A percentile compares a stretch with the other conserved stretches of the same genome.
Evolutionary conservation across 768 basidiomycete species (phyloP).

Genomic region (Tricholoma flavovirens): DNA sequence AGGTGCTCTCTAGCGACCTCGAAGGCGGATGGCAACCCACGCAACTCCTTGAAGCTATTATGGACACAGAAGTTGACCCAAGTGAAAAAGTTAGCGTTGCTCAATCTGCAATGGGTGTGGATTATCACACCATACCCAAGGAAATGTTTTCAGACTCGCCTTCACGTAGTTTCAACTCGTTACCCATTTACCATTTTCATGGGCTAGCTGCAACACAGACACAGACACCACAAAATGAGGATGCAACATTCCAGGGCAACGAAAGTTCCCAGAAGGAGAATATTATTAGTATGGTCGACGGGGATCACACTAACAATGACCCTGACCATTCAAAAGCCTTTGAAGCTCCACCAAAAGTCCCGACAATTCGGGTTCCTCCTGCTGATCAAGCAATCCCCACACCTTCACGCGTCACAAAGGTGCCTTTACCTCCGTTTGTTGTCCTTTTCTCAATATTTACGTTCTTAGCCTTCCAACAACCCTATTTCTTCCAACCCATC

Average conservation of each 20-base stretch:
- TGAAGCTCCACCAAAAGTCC: slow-evolving; percentile 17
- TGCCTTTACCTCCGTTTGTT: slow-evolving; percentile 4
- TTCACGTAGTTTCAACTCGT: slow-evolving; percentile 27
- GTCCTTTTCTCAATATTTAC: slow-evolving; percentile 14
- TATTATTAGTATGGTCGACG: slow-evolving; percentile 15
- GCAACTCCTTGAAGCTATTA: slow-evolving; percentile 43
- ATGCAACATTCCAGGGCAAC: slow-evolving; percentile 26
- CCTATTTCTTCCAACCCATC: slow-evolving; percentile 30
- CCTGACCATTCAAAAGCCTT: slow-evolving; percentile 16
- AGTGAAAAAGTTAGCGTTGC: slow-evolving; percentile 13
- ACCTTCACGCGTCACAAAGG: slow-evolving; percentile 21
- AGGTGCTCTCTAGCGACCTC: slow-evolving; percentile 30
- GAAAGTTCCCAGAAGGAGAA: slow-evolving; percentile 55
- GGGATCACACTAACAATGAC: slow-evolving; percentile 5
- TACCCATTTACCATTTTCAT: slow-evolving; percentile 51
- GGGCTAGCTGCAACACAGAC: slow-evolving; percentile 53
- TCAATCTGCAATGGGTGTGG: slow-evolving; percentile 12
- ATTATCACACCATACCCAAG: slow-evolving; percentile 21
- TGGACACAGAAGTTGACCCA: slow-evolving; percentile 22
- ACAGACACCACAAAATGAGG: slow-evolving; percentile 35
- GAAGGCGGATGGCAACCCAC: slow-evolving; percentile 47
- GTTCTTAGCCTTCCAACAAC: slow-evolving; percentile 23
- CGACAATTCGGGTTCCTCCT: slow-evolving; percentile 19
- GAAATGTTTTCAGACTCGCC: slow-evolving; percentile 36
- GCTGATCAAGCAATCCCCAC: slow-evolving; percentile 20